Evolutionary conservation across 2,329 filamentous ascomycete species (phyloP).

Genomic region (Sclerotinia trifoliorum): DNA sequence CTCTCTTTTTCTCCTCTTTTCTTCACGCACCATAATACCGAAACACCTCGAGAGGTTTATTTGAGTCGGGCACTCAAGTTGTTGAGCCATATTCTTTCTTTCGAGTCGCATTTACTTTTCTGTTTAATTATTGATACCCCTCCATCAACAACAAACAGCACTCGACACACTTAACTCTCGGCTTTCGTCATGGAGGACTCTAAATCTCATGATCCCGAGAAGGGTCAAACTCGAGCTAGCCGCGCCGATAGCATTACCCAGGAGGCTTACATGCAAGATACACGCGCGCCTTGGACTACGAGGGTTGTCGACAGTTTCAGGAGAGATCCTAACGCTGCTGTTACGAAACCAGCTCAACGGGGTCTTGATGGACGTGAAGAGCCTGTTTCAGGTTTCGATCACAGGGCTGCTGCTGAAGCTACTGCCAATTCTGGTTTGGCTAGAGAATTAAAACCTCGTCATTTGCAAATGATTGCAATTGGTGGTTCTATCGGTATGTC

Average conservation of each 20-base stretch:
- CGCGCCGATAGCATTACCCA: neutral
- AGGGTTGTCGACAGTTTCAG: constrained; percentile 37
- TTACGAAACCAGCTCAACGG: constrained; percentile 39
- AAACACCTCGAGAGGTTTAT: neutral
- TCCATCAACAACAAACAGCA: neutral
- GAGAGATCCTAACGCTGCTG: constrained; percentile 46
- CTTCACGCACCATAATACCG: neutral
- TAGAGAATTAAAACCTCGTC: constrained; percentile 51
- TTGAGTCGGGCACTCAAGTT: constrained; percentile 4
- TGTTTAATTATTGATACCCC: constrained; percentile 5
- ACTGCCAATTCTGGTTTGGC: constrained; percentile 75
- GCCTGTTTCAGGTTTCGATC: constrained; percentile 49
- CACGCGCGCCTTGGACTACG: constrained; percentile 28
- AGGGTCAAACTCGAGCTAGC: neutral
- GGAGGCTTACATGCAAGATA: constrained; percentile 9
- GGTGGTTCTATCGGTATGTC: constrained; percentile 33
- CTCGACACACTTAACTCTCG: neutral
- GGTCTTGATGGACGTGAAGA: constrained; percentile 10
- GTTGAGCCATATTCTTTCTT: neutral
- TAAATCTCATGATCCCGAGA: constrained; percentile 13
- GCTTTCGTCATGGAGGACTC: constrained; percentile 8
- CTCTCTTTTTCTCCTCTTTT: neutral
- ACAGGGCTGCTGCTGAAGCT: constrained; percentile 58
- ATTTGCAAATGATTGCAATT: constrained; percentile 60
- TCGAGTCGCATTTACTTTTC: neutral